Evolutionary conservation across 192 early-diverging fungal genomes (phyloP).

Genomic region (Allomyces macrogynus): DNA sequence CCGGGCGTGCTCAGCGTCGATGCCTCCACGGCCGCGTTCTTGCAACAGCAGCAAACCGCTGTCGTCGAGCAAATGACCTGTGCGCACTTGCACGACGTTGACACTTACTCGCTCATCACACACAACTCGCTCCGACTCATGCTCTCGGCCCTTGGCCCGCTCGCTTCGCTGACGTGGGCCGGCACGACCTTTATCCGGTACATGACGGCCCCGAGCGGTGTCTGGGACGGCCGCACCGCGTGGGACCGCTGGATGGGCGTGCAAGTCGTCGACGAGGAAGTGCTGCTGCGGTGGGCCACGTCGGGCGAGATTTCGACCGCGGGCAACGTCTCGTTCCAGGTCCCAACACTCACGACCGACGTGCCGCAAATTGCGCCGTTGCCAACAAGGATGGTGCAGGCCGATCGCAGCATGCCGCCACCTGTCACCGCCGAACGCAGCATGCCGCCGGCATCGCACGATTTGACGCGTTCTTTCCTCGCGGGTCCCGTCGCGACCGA

Average conservation of each 20-base stretch:
- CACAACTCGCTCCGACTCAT: neutral
- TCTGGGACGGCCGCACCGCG: neutral
- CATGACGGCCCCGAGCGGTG: neutral
- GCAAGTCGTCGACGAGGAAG: neutral
- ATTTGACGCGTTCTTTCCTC: no score
- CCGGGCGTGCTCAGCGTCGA: neutral
- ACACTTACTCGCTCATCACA: neutral
- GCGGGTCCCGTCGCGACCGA: no score
- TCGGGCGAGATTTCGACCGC: neutral
- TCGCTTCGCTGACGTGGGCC: neutral
- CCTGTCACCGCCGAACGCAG: no score
- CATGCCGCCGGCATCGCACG: no score
- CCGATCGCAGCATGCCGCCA: no score
- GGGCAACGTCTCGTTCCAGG: no score
- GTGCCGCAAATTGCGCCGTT: no score
- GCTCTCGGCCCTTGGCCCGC: neutral
- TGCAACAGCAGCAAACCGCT: neutral
- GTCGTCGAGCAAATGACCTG: neutral
- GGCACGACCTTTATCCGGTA: neutral
- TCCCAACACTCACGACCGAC: no score
- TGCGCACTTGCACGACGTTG: neutral
- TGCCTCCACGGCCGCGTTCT: neutral
- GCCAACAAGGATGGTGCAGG: no score
- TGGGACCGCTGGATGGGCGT: neutral
- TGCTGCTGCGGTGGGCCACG: neutral